phyloP scores from a whole-genome alignment of 768 basidiomycete genomes.

The Suillus occidentalis region DNA sequence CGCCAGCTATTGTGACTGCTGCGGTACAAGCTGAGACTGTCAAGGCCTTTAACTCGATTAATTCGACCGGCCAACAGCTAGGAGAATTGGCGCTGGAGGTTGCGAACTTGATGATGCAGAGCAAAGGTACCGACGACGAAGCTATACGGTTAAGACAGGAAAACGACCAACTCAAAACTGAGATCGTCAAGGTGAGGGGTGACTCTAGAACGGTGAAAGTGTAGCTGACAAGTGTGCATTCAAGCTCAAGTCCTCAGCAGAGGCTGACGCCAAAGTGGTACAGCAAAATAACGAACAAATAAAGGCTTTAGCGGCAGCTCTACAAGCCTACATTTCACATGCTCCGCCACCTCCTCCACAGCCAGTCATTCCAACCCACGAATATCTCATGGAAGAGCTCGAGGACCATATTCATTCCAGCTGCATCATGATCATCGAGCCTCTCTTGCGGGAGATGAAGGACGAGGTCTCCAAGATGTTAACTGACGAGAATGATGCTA shows the following conservation, averaged over 20 bases:
- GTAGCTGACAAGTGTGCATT: slow-evolving; percentile 15
- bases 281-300: slow-evolving; percentile 21
- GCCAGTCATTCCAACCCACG: slow-evolving; percentile 24
- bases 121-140: slow-evolving; percentile 22
- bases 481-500: slow-evolving; percentile 19
- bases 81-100: slow-evolving; percentile 31
- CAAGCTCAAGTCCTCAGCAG: slow-evolving; percentile 15
- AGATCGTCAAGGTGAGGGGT: slow-evolving; percentile 27
- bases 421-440: slow-evolving; percentile 24
- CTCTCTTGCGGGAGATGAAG: slow-evolving; percentile 20
- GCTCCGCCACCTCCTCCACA: slow-evolving; percentile 13
- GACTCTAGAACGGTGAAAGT: neutral
- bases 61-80: slow-evolving; percentile 30
- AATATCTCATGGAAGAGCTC: slow-evolving; percentile 32
- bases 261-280: slow-evolving; percentile 18
- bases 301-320: slow-evolving; percentile 30
- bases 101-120: slow-evolving; percentile 31
- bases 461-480: slow-evolving; percentile 26
- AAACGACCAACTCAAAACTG: slow-evolving; percentile 27
- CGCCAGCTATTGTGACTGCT: slow-evolving; percentile 25
- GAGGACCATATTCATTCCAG: slow-evolving; percentile 24
- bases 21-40: slow-evolving; percentile 19
- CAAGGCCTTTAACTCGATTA: neutral
- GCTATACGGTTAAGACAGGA: slow-evolving; percentile 26
- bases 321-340: slow-evolving; percentile 34